phyloP scores from a whole-genome alignment of 2,329 filamentous ascomycete species.

The Sclerotinia minor region DNA sequence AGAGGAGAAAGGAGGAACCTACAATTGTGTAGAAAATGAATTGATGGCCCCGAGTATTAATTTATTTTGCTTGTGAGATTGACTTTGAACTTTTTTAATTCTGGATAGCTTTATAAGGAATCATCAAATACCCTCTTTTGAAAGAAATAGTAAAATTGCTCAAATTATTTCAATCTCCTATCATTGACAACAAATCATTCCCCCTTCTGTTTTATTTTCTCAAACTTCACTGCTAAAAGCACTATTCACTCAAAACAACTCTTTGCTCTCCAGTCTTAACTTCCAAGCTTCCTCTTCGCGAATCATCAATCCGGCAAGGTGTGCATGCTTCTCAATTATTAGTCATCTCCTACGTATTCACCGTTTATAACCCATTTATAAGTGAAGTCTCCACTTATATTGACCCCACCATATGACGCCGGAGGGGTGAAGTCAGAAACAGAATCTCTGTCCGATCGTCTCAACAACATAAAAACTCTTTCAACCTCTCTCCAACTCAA shows the following conservation, averaged over 20 bases:
- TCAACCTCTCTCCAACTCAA: conserved; percentile 14
- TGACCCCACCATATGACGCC: conserved; percentile 21
- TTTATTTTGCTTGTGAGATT: not conserved
- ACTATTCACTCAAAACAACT: not conserved
- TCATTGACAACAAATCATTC: not conserved
- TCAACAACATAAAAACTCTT: conserved; percentile 22
- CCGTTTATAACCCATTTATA: no score
- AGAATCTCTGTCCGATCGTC: conserved; percentile 4
- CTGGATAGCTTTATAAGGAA: not conserved
- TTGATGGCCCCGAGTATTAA: conserved; percentile 13
- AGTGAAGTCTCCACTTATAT: conserved; percentile 1
- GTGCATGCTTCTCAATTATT: not conserved
- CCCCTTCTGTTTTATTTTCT: not conserved
- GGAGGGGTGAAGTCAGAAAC: conserved; percentile 14
- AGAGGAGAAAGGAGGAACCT: not conserved
- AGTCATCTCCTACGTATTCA: not conserved
- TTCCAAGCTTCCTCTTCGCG: not conserved
- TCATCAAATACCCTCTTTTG: not conserved
- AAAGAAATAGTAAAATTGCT: not conserved
- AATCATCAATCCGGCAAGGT: conserved; percentile 3
- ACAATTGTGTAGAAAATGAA: not conserved
- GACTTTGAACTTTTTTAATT: not conserved
- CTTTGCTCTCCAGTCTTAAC: not conserved
- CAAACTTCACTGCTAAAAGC: not conserved
- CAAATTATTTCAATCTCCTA: no score